Base-by-base conservation (phyloP, 2,329 filamentous ascomycete genomes). In the Colletotrichum kahawae region DNA sequence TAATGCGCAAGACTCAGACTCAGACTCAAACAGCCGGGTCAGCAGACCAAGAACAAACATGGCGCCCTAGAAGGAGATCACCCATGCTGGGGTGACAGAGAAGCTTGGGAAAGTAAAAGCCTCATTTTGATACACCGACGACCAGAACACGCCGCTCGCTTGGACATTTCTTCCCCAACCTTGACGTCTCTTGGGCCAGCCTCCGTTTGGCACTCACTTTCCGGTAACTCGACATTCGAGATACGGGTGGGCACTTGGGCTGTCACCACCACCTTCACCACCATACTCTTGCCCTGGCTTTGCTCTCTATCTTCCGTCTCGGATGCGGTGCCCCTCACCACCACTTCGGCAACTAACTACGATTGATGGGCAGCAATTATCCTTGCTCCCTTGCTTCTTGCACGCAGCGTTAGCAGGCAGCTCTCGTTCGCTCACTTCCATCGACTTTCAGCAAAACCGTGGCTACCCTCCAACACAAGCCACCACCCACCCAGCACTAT, bases 321-420 rank as follows among this genome's bases (percentile, higher is more conserved):
- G 60, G 29, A 54, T 70, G 71, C 56, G 29, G 54, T 70, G 71
- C 62, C 63, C 70, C 64, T 68, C 73, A 64, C 70, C 63, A 54
- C 69, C 57, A 57, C 57, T 65, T 71, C 70, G 73, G 64, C 73
- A 67, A 70, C 69, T 73, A 67, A 51, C 63, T 56, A 63, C 63
- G n/a, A 75, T 63, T 60, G 27, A 70, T 48, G 65, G 65, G 43
- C 56, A 69, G 56, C 63, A 62, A 67, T 7, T 7, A 70, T 57
- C 71, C 71, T 71, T 71, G 71, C 71, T 74, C 67, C 71, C 71
- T 74, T 74, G 62, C 71, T 70, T 70, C 66, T 64, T 48, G 27
- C 66, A 73, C 57, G 64, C 57, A 43, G 57, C 56, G 18, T 27
- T 57, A 36, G 36, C 54, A 67, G 62, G 64, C 70, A 72, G 54